Conservation (phyloP, 2,329 filamentous ascomycete genomes). For the Beauveria sp. region DNA sequence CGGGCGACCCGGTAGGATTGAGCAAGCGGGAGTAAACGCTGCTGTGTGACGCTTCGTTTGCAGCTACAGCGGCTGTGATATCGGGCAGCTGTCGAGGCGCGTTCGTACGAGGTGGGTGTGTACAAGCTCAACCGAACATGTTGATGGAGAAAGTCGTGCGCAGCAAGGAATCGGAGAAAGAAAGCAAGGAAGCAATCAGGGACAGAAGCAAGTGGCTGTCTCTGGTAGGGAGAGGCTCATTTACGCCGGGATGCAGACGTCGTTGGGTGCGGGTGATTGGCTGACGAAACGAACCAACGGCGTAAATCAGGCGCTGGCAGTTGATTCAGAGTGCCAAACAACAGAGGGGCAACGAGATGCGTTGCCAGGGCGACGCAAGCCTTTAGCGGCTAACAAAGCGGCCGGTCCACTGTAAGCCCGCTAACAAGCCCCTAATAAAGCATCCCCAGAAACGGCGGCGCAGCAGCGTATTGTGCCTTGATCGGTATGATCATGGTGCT, state of each 20-base stretch:
- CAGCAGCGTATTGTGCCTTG: not conserved
- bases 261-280: conserved; percentile 1
- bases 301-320: not conserved
- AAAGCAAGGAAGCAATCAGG: not conserved
- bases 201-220: conserved; percentile 3
- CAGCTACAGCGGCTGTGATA: not conserved
- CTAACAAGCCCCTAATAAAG: not conserved
- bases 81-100: not conserved
- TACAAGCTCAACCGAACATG: conserved; percentile 5
- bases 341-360: conserved; percentile 15
- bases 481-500: not conserved
- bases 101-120: not conserved
- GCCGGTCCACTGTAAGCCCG: not conserved
- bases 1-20: not conserved
- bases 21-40: not conserved
- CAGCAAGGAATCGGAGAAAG: not conserved
- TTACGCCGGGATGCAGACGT: not conserved
- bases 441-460: not conserved
- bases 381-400: not conserved
- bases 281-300: conserved; percentile 1
- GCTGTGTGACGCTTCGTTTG: not conserved
- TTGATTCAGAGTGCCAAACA: conserved; percentile 13
- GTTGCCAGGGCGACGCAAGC: conserved; percentile 16
- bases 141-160: conserved; percentile 6
- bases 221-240: not conserved